Percentiles rank a stretch among this genome's conserved stretches.
Conservation (phyloP, 371 early-diverging fungal genomes). For the Mucor mucedo region DNA sequence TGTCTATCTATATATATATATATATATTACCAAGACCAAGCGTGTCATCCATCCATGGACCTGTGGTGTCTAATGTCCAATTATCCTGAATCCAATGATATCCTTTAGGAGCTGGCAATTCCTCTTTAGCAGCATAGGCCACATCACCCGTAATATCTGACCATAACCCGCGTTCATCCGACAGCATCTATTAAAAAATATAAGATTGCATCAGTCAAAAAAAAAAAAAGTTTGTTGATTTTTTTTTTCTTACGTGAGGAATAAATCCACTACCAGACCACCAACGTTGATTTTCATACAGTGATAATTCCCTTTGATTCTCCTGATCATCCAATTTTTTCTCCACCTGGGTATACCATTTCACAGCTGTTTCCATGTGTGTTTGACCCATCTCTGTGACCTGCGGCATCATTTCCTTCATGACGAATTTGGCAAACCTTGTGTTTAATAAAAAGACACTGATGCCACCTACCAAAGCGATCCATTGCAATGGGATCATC, state of each 20-base stretch:
- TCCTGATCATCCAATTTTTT: constrained; percentile 31
- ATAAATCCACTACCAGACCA: constrained; percentile 50
- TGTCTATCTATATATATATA: background rate
- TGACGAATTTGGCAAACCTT: constrained; percentile 40
- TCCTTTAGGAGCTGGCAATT: constrained; percentile 43
- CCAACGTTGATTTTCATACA: constrained; percentile 56
- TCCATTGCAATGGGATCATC: constrained; percentile 37
- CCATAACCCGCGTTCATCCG: constrained; percentile 40
- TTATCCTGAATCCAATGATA: constrained; percentile 50
- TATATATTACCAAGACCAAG: constrained; percentile 41
- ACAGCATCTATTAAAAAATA: constrained; percentile 26
- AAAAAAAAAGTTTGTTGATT: no score
- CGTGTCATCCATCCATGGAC: constrained; percentile 52
- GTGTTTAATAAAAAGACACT: constrained; percentile 45
- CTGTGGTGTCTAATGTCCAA: constrained; percentile 47
- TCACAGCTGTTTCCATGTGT: constrained; percentile 13
- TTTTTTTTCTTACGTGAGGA: constrained; percentile 38
- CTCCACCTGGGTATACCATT: constrained; percentile 35
- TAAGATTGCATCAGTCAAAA: no score
- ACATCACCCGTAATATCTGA: constrained; percentile 42
- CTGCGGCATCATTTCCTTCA: constrained; percentile 40
- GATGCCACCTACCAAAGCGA: constrained; percentile 36
- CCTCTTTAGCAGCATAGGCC: constrained; percentile 36
- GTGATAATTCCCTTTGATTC: constrained; percentile 31
- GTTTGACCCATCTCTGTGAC: constrained; percentile 29